Conservation (phyloP, 192 early-diverging fungal genomes). For the Gigaspora rosea region DNA sequence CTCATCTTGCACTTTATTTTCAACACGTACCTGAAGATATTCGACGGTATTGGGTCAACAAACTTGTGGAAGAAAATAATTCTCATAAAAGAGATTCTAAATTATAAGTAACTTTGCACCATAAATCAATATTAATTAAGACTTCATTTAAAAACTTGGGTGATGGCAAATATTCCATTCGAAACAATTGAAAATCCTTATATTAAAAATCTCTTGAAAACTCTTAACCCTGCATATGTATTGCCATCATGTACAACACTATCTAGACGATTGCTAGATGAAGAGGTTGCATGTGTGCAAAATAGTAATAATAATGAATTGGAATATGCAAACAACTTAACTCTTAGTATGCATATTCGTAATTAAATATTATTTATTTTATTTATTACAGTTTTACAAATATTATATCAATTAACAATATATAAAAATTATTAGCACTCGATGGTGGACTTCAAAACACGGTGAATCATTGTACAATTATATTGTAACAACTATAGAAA, state of each 20-base stretch:
- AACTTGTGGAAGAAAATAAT: too few species aligned
- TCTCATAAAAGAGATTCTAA: too few species aligned
- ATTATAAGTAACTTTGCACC: too few species aligned
- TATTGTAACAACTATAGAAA: not conserved
- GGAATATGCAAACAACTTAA: not conserved
- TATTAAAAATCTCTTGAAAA: not conserved
- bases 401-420: not conserved
- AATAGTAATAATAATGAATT: not conserved
- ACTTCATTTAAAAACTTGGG: not conserved
- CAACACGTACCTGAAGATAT: too few species aligned
- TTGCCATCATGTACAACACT: not conserved
- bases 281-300: too few species aligned
- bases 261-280: not conserved
- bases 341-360: not conserved
- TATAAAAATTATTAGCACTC: not conserved
- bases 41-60: too few species aligned
- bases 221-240: not conserved
- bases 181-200: not conserved
- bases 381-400: not conserved
- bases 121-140: too few species aligned
- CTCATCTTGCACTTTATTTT: too few species aligned
- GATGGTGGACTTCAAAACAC: not conserved
- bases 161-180: not conserved
- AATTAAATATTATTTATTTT: not conserved
- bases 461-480: not conserved